A percentile compares a stretch with the other conserved stretches of the same genome.
These are phyloP conservation scores for Paramyrothecium sp. DNA, from an alignment of 2,329 filamentous ascomycete species.

Conservation along the genomic window DNA sequence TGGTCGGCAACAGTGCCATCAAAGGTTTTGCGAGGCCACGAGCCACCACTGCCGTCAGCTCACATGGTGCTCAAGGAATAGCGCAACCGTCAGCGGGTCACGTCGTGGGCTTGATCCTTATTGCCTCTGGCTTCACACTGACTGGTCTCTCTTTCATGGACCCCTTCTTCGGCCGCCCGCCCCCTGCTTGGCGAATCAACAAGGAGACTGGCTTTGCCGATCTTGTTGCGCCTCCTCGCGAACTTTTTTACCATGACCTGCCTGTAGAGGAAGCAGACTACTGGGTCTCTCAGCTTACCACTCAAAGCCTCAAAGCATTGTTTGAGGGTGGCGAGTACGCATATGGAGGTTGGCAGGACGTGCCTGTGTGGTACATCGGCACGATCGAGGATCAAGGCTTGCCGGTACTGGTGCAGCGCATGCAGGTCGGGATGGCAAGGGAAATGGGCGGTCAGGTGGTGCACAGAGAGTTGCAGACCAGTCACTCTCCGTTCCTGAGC, in stretches of 20 bases:
- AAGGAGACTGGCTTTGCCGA: conserved; percentile 38
- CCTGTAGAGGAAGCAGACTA: conserved; percentile 37
- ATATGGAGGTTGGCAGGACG: conserved; percentile 47
- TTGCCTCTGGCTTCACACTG: conserved; percentile 41
- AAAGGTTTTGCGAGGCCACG: conserved; percentile 33
- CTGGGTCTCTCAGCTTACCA: conserved; percentile 38
- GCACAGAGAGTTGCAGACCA: conserved; percentile 38
- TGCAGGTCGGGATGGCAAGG: conserved; percentile 35
- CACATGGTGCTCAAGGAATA: not conserved
- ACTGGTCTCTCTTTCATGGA: conserved; percentile 39
- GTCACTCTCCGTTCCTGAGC: conserved; percentile 50
- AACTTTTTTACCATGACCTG: conserved; percentile 51
- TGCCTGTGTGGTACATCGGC: conserved; percentile 44
- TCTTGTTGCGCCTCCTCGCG: conserved; percentile 31
- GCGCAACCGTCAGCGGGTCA: conserved; percentile 20
- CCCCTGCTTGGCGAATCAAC: conserved; percentile 39
- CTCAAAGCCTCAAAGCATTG: conserved; percentile 41
- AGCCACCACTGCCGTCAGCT: conserved; percentile 1
- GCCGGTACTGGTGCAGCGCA: conserved; percentile 36
- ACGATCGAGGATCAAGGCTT: conserved; percentile 39
- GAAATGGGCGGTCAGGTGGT: conserved; percentile 32
- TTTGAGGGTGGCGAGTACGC: conserved; percentile 40
- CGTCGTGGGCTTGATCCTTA: conserved; percentile 42
- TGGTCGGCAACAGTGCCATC: conserved; percentile 43
- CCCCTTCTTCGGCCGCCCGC: conserved; percentile 36